Conservation (phyloP, 2,329 filamentous ascomycete species). For the Verticillium alfalfae region DNA sequence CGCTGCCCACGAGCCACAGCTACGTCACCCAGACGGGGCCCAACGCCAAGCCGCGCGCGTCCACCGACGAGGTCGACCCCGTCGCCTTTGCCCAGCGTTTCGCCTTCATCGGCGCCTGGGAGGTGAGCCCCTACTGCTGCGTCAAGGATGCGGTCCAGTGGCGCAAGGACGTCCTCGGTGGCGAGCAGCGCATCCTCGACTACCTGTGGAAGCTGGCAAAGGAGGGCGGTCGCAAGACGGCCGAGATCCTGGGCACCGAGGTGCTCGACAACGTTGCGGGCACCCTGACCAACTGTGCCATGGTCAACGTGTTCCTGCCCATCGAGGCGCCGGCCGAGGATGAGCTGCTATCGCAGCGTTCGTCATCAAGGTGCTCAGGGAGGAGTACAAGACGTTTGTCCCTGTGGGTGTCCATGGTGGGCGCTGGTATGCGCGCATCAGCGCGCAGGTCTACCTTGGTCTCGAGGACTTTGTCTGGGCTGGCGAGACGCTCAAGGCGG, state of each 20-base stretch:
- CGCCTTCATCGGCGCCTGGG: conserved; percentile 70
- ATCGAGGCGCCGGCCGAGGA: conserved; percentile 36
- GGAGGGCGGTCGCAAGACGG: conserved; percentile 55
- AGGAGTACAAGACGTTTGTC: conserved; percentile 67
- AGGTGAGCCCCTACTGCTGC: conserved; percentile 67
- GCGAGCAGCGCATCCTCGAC: conserved; percentile 62
- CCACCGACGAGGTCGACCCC: conserved; percentile 32
- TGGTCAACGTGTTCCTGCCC: conserved; percentile 72
- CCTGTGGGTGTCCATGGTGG: conserved; percentile 55
- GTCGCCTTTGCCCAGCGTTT: conserved; percentile 62
- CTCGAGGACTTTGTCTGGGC: conserved; percentile 71
- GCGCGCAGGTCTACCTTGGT: conserved; percentile 81
- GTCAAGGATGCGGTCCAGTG: conserved; percentile 68
- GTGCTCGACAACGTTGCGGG: conserved; percentile 61
- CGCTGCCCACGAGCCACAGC: conserved; percentile 76
- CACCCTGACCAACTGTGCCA: conserved; percentile 60
- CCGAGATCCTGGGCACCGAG: conserved; percentile 61
- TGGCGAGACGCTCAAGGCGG: conserved; percentile 49
- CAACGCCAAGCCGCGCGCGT: conserved; percentile 35
- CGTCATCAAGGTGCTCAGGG: conserved; percentile 47
- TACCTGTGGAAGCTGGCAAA: conserved; percentile 61
- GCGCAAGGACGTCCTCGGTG: conserved; percentile 62
- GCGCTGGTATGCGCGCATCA: conserved; percentile 66
- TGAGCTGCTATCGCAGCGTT: conserved; percentile 43
- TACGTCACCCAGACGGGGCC: conserved; percentile 46